Base-by-base conservation (phyloP, 495 filamentous ascomycete species). In the Aspergillus conjunctus region DNA sequence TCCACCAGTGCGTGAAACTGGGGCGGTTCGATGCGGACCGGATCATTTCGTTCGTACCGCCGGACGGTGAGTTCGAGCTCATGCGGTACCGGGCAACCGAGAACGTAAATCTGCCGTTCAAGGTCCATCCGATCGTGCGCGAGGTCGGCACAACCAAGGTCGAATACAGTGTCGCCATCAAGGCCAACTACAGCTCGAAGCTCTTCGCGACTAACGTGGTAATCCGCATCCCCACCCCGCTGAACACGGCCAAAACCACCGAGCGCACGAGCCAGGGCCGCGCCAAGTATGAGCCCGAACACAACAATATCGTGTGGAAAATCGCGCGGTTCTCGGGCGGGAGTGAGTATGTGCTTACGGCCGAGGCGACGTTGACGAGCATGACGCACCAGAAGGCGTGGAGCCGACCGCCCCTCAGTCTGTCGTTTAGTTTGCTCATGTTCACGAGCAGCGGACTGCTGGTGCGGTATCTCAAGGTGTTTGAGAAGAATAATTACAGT, bases 41-140 rank as follows among this genome's bases (percentile, higher is more conserved):
- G 53, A 99, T 96, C 71, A 99, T 99, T 75, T 93, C 88, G 21
- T 99, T 99, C 75, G 87, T 99, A 34, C 95, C 95, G 37, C 95
- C 95, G 26, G 95, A 99, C 76, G 95, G 95, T 62, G 93, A 97
- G 67, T 99, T 99, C 75, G 95, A 99, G 79, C 84, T 99, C 57
- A 99, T 99, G 95, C 88, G 92, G 20, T 99, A 99, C 78, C 91
- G 95, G 62, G 93, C 95, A n/a, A 98, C 94, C 20, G 95, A 99
- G 73, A 98, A 99, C 69, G 93, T 99, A 71, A 99, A 99, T 72
- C 82, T 99, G 15, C 95, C 95, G 8, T 99, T 99, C 84, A 97
- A 96, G 73, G 92, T 99, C 54, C 95, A 98, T 71, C 93, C 93
- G 61, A 99, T 97, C 67, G 94, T 99, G 67, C 95, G 96, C 70